These are phyloP conservation scores for Colletotrichum filicis DNA, from an alignment of 2,329 filamentous ascomycete genomes.

Conservation along the genomic window DNA sequence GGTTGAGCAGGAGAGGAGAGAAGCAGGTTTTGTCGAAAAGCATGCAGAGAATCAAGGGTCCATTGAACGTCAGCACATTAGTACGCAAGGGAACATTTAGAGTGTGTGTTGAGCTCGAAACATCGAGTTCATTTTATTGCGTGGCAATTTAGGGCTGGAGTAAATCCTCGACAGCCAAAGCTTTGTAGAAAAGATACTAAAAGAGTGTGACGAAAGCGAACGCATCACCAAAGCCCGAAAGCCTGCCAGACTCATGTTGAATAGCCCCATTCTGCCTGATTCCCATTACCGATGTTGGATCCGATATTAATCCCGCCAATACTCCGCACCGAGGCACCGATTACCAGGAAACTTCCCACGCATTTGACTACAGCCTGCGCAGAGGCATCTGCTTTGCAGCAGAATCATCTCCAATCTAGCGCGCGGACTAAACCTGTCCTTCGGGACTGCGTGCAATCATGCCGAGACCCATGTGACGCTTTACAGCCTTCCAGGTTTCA, in stretches of 20 bases:
- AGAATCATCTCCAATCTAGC: neutral
- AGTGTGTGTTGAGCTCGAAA: neutral
- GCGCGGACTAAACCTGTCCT: conserved; percentile 6
- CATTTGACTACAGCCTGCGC: neutral
- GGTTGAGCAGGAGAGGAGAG: conserved; percentile 36
- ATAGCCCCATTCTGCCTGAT: conserved; percentile 29
- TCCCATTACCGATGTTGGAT: conserved; percentile 16
- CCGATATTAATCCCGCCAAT: neutral
- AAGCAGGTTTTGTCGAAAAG: neutral
- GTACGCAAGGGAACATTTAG: neutral
- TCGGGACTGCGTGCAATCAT: conserved; percentile 26
- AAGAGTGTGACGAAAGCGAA: conserved; percentile 21
- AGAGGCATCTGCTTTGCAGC: neutral
- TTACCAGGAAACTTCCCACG: neutral
- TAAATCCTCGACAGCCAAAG: conserved; percentile 11
- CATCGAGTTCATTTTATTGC: conserved; percentile 3
- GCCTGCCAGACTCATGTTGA: conserved; percentile 32
- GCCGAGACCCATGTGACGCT: conserved; percentile 60
- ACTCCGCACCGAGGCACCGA: neutral
- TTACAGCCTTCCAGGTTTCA: conserved; percentile 76
- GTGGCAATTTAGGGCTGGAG: conserved; percentile 7
- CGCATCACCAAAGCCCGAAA: conserved; percentile 9
- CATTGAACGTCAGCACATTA: neutral
- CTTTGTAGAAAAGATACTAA: neutral
- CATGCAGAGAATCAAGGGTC: neutral